phyloP scores from a whole-genome alignment of 2,329 filamentous ascomycete species.

The Epichloe hybrida region DNA sequence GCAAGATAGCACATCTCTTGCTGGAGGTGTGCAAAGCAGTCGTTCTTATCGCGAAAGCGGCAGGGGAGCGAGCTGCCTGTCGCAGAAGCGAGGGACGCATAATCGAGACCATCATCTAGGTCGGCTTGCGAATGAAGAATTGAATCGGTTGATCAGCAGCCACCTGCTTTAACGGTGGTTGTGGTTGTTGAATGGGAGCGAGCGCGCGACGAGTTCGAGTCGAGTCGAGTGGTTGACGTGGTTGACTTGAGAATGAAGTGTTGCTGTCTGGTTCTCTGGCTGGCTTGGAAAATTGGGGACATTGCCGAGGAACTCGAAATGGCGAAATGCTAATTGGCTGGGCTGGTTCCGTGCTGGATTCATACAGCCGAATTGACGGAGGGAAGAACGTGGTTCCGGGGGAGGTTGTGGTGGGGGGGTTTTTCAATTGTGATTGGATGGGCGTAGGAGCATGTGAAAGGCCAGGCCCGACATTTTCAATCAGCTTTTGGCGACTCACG shows the following conservation, averaged over 20 bases:
- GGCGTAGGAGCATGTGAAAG: conserved; percentile 13
- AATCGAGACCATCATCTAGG: conserved; percentile 39
- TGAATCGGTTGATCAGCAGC: not conserved
- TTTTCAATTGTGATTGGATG: conserved; percentile 16
- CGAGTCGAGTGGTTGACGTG: not conserved
- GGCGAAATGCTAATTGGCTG: conserved; percentile 30
- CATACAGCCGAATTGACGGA: conserved; percentile 14
- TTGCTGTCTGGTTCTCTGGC: not conserved
- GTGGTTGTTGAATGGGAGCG: not conserved
- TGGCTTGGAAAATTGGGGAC: conserved; percentile 8
- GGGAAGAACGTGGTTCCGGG: conserved; percentile 17
- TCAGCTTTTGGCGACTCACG: not conserved
- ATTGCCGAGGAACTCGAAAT: conserved; percentile 42
- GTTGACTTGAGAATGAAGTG: not conserved
- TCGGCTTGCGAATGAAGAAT: not conserved
- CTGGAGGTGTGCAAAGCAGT: conserved; percentile 80
- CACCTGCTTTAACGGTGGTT: not conserved
- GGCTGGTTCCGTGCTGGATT: conserved; percentile 11
- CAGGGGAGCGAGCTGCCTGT: conserved; percentile 28
- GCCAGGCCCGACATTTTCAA: not conserved
- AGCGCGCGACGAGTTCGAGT: not conserved
- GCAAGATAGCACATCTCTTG: conserved; percentile 66
- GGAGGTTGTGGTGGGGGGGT: not conserved
- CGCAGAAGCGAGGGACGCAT: conserved; percentile 41
- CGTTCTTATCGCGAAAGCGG: conserved; percentile 35